phyloP scores from a whole-genome alignment of 2,329 filamentous ascomycete species.

The Simplicillium aogashimaense region DNA sequence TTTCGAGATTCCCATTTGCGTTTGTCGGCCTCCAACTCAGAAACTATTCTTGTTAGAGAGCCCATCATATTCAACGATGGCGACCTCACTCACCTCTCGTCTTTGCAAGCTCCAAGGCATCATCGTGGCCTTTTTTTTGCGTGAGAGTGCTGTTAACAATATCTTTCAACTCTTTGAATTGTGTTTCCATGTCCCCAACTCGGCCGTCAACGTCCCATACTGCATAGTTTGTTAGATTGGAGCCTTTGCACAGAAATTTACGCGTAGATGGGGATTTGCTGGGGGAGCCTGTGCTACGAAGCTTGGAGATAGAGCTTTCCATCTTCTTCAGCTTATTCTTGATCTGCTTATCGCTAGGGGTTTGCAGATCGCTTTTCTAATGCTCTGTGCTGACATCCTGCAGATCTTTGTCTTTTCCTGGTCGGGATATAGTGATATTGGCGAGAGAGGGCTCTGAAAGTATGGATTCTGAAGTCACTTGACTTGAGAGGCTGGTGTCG shows the following conservation, averaged over 20 bases:
- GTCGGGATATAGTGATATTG: background rate
- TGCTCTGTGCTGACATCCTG: background rate
- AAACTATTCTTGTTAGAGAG: slow-evolving; percentile 23
- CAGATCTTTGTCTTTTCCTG: background rate
- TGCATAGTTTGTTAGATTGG: slow-evolving; percentile 56
- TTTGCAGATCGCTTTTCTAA: background rate
- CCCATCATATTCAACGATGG: slow-evolving; percentile 8
- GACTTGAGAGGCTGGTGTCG: background rate
- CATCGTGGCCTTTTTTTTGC: slow-evolving; percentile 61
- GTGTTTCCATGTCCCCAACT: slow-evolving; percentile 64
- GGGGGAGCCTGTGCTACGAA: slow-evolving; percentile 25
- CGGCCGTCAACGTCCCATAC: slow-evolving; percentile 73
- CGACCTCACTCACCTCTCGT: slow-evolving; percentile 50
- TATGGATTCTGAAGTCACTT: background rate
- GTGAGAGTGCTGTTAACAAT: slow-evolving; percentile 61
- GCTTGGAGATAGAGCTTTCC: slow-evolving; percentile 19
- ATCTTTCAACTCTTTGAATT: slow-evolving; percentile 62
- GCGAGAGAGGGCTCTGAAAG: background rate
- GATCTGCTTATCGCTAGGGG: slow-evolving; percentile 9
- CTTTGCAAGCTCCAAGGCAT: slow-evolving; percentile 66
- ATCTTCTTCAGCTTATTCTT: slow-evolving; percentile 20
- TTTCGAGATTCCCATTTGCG: slow-evolving; percentile 36
- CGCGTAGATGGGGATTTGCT: slow-evolving; percentile 34
- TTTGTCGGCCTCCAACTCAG: slow-evolving; percentile 37
- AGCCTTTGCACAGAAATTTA: slow-evolving; percentile 59